Evolutionary conservation across 1,284 basidiomycete genomes (phyloP), one percentile per base, ranked within the genome.

Genomic region (Marasmius sp.): DNA sequence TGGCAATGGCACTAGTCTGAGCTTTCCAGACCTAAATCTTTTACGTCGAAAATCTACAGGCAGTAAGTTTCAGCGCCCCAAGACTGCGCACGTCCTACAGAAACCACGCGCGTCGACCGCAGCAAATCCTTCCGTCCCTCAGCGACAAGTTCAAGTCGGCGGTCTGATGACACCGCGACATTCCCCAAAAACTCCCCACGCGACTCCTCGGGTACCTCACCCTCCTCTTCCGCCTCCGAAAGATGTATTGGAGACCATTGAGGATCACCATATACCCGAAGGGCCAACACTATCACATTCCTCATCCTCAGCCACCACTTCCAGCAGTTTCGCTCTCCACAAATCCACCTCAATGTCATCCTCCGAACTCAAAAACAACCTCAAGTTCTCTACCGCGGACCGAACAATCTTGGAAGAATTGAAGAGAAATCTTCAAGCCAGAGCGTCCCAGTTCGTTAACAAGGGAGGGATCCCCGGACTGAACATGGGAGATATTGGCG

Each of bases 351-450:
- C 56, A 14, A 34, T 37, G 20, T 8, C 43, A n/a, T 34, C 45
- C 16, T 58, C 55, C 37, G 49, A 61, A 8, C 49, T 63, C 12
- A 16, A 36, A 18, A 53, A 16, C 11, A 43, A 66, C 59, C 65
- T 63, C 37, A 75, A 77, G 55, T 84, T 86, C 70, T 84, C 83
- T 8, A 86, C 85, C 0, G 80, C 83, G 9, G 85, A 87, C 69
- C 79, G 85, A 20, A 81, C 83, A 8, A 86, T 86, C 52, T 74
- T 87, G 10, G 75, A 82, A 62, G 83, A 86, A 65, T 74, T 86
- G 47, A 81, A 81, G 66, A 76, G 77, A 57, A 81, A 78, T 61
- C 78, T 83, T 54, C 73, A 73, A 18, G 85, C 82, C 12, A 80
- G 81, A 47, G 82, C 81, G 38, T 75, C 79, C 8, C 83, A 86